These are phyloP conservation scores for Kalmusia sp. DNA, from an alignment of 2,329 filamentous ascomycete genomes.

Conservation along the genomic window DNA sequence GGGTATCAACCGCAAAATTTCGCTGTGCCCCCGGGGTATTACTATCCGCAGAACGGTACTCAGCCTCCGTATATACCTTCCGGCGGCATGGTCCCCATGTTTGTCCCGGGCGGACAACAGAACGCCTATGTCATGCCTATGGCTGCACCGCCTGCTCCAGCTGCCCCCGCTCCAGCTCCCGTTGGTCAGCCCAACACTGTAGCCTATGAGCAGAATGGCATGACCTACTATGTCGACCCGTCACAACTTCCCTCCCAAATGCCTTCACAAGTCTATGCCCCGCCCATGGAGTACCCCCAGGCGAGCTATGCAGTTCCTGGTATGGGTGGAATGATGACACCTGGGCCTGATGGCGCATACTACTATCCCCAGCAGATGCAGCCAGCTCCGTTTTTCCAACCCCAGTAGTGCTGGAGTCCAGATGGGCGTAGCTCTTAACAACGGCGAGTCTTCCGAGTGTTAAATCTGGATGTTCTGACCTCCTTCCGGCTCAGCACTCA, in stretches of 20 bases:
- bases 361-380: conserved; percentile 64
- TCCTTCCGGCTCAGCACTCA: no score
- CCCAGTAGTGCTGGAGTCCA: conserved; percentile 30
- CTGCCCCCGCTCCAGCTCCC: conserved; percentile 34
- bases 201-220: conserved; percentile 91
- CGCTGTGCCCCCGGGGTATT: conserved; percentile 59
- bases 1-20: conserved; percentile 58
- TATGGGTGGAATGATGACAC: conserved; percentile 82
- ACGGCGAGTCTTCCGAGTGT: no score
- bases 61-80: conserved; percentile 54
- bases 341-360: conserved; percentile 60
- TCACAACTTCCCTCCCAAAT: conserved; percentile 65
- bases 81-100: conserved; percentile 60
- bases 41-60: conserved; percentile 61
- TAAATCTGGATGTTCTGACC: no score
- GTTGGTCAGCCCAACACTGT: conserved; percentile 61
- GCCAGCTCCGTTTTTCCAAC: conserved; percentile 65
- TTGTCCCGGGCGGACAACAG: conserved; percentile 63
- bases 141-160: conserved; percentile 40
- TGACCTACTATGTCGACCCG: conserved; percentile 92
- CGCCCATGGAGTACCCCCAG: conserved; percentile 56
- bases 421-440: no score
- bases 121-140: conserved; percentile 51
- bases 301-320: conserved; percentile 64
- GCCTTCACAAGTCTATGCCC: no score